These are phyloP conservation scores for Umbilicaria muhlenbergii DNA, from an alignment of 495 filamentous ascomycete species.

Conservation along the genomic window DNA sequence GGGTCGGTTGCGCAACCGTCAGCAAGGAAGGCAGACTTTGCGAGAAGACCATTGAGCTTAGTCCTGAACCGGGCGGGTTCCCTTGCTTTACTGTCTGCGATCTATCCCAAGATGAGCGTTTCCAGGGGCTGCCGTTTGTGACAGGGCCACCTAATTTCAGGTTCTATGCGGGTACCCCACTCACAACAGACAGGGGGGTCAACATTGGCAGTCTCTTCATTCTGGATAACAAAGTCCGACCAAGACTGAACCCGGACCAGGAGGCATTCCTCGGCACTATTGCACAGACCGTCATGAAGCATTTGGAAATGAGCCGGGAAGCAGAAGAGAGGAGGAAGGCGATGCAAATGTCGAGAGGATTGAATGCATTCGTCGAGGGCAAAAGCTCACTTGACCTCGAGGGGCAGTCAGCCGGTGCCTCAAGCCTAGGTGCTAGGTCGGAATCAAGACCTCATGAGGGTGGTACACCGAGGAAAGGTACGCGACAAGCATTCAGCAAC, in stretches of 20 bases:
- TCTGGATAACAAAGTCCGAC: conserved; percentile 33
- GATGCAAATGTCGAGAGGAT: conserved; percentile 41
- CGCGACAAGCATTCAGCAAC: too few relatives aligned
- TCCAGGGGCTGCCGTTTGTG: conserved; percentile 26
- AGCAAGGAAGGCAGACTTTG: conserved; percentile 32
- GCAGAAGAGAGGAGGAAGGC: conserved; percentile 40
- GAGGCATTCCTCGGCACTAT: conserved; percentile 30
- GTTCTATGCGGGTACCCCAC: conserved; percentile 34
- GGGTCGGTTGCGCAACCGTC: conserved; percentile 26
- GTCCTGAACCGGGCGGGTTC: not conserved
- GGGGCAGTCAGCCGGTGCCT: conserved; percentile 4
- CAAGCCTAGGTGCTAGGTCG: too few relatives aligned
- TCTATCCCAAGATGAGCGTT: conserved; percentile 25
- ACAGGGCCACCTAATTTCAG: conserved; percentile 24
- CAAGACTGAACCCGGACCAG: conserved; percentile 20
- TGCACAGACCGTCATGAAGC: conserved; percentile 42
- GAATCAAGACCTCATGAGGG: too few relatives aligned
- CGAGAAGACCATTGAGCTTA: conserved; percentile 15
- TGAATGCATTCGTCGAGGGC: conserved; percentile 50
- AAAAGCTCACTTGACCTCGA: conserved; percentile 17
- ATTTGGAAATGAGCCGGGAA: conserved; percentile 42
- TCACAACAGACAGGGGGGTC: conserved; percentile 50
- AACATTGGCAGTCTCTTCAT: conserved; percentile 59
- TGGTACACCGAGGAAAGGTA: too few relatives aligned
- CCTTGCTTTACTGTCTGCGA: conserved; percentile 18